These are phyloP conservation scores for Saccharomyces hybrid DNA, from an alignment of 1,139 yeast species.

Conservation along the genomic window DNA sequence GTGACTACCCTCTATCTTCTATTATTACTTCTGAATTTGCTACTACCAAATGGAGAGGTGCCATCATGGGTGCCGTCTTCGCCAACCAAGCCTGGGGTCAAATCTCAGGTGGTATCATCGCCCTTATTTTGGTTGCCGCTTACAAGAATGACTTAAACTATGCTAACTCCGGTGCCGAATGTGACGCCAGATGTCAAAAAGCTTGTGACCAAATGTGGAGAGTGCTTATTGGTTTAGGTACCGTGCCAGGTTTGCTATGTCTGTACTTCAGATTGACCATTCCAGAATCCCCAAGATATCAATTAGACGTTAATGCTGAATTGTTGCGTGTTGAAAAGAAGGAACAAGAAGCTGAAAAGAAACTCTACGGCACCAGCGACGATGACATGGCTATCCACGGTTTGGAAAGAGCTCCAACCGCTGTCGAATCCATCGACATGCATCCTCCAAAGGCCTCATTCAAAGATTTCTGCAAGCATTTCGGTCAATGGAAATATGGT, in stretches of 20 bases:
- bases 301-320: slow-evolving; percentile 62
- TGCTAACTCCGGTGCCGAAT: slow-evolving; percentile 46
- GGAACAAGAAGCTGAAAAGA: slow-evolving; percentile 2
- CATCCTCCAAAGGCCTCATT: slow-evolving; percentile 38
- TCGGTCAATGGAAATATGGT: slow-evolving; percentile 82
- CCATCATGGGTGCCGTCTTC: slow-evolving; percentile 87
- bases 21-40: slow-evolving; percentile 84
- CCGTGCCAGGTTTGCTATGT: slow-evolving; percentile 78
- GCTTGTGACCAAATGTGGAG: slow-evolving; percentile 95
- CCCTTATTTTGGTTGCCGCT: slow-evolving; percentile 62
- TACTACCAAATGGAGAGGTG: slow-evolving; percentile 93
- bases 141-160: slow-evolving; percentile 51
- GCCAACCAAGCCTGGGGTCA: slow-evolving; percentile 94
- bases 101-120: slow-evolving; percentile 75
- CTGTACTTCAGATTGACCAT: slow-evolving; percentile 84
- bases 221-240: slow-evolving; percentile 77
- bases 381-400: slow-evolving; percentile 36
- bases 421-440: slow-evolving; percentile 33
- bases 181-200: slow-evolving; percentile 57
- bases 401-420: slow-evolving; percentile 38
- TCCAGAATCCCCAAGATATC: slow-evolving; percentile 88
- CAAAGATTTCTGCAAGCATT: slow-evolving; percentile 59
- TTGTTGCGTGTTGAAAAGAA: slow-evolving; percentile 29
- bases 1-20: slow-evolving; percentile 96
- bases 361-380: slow-evolving; percentile 22